These are phyloP conservation scores for Dalbergia cultrata DNA, from an alignment of 306 rosid species.

Conservation along the genomic window DNA sequence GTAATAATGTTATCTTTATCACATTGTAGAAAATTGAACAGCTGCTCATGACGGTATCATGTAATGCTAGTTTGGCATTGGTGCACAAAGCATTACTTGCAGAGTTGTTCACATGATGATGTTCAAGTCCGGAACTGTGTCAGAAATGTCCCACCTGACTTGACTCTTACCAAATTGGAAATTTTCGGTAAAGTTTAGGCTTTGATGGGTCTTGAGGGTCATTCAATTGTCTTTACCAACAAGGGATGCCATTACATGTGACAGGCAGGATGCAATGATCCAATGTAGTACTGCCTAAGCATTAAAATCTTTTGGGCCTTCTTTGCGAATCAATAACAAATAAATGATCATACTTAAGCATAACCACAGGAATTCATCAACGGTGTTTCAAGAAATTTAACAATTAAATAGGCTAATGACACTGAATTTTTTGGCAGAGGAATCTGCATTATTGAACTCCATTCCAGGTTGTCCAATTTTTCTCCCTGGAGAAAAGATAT, in stretches of 20 bases:
- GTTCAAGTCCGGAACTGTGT: neutral
- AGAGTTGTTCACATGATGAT: neutral
- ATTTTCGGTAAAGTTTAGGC: neutral
- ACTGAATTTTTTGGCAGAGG: neutral
- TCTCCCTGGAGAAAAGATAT: neutral
- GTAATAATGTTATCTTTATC: neutral
- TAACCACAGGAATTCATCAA: neutral
- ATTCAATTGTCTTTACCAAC: conserved; percentile 1
- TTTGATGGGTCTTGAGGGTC: neutral
- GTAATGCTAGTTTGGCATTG: neutral
- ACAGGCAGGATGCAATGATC: neutral
- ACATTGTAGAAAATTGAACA: no score
- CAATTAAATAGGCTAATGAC: neutral
- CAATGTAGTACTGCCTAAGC: neutral
- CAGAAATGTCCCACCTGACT: conserved; percentile 1
- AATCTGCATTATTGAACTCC: neutral
- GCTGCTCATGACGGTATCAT: neutral
- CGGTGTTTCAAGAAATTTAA: neutral
- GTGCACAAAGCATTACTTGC: neutral
- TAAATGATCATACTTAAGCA: neutral
- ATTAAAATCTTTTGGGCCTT: neutral
- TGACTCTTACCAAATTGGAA: conserved; percentile 11
- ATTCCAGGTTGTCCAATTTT: conserved; percentile 2
- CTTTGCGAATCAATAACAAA: neutral
- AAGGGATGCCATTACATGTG: conserved; percentile 7